phyloP scores from a whole-genome alignment of 2,329 filamentous ascomycete species.

The Diaporthe longicolla region DNA sequence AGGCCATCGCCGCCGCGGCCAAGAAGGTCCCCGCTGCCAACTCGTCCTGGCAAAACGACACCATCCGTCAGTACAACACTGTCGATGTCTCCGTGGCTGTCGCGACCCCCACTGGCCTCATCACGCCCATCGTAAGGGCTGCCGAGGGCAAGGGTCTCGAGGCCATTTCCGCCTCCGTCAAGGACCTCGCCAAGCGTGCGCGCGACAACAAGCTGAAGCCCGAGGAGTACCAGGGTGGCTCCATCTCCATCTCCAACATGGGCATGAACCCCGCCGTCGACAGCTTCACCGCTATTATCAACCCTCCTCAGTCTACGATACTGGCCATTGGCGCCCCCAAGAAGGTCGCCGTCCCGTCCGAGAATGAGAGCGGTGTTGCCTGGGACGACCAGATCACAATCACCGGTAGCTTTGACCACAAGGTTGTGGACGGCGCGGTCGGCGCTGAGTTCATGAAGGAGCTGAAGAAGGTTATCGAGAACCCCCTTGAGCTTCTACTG shows the following conservation, averaged over 20 bases:
- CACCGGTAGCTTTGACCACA: slow-evolving; percentile 98
- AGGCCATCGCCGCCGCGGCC: slow-evolving; percentile 89
- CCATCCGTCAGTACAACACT: slow-evolving; percentile 92
- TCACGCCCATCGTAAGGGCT: slow-evolving; percentile 96
- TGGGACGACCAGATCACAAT: slow-evolving; percentile 99
- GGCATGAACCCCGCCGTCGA: slow-evolving; percentile 98
- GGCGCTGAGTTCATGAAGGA: slow-evolving; percentile 97
- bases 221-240: slow-evolving; percentile 98
- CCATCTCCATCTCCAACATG: slow-evolving; percentile 99
- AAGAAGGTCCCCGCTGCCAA: slow-evolving; percentile 97
- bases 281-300: slow-evolving; percentile 98
- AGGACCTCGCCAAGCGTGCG: slow-evolving; percentile 96
- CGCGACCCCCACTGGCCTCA: slow-evolving; percentile 91
- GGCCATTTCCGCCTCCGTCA: slow-evolving; percentile 89
- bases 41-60: slow-evolving; percentile 91
- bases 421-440: slow-evolving; percentile 96
- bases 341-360: slow-evolving; percentile 92
- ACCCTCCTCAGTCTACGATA: slow-evolving; percentile 97
- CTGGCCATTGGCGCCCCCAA: slow-evolving; percentile 93
- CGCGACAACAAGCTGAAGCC: slow-evolving; percentile 99
- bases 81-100: slow-evolving; percentile 98
- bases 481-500: slow-evolving; percentile 93
- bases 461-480: slow-evolving; percentile 98
- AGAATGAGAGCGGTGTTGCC: slow-evolving; percentile 81
- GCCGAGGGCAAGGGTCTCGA: slow-evolving; percentile 90